phyloP scores from a whole-genome alignment of 2,329 filamentous ascomycete genomes.

The Alternaria sp. region DNA sequence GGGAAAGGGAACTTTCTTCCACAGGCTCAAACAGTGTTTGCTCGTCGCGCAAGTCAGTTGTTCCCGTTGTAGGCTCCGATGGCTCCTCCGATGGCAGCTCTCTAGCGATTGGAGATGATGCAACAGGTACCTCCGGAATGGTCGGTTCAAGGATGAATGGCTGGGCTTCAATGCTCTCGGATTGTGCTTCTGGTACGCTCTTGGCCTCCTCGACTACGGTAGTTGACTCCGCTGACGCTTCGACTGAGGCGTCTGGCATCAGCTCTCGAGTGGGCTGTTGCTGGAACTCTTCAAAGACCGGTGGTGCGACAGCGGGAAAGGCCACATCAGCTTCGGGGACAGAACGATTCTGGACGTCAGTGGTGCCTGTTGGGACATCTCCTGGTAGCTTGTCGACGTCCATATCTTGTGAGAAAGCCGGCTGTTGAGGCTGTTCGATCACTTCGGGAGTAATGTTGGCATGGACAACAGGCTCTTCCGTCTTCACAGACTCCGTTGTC shows the following conservation, averaged over 20 bases:
- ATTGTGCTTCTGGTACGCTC: background rate
- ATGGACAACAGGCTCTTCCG: background rate
- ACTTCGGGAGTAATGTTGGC: background rate
- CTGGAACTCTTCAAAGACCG: background rate
- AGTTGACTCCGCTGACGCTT: background rate
- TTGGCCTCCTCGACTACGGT: conserved; percentile 4
- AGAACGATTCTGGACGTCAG: background rate
- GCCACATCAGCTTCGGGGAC: background rate
- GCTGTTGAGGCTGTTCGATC: background rate
- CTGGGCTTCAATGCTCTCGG: background rate
- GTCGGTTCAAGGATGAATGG: background rate
- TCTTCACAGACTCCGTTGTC: background rate
- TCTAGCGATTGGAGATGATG: background rate
- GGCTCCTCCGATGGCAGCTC: background rate
- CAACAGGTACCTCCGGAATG: background rate
- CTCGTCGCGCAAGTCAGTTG: background rate
- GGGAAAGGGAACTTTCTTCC: conserved; percentile 15
- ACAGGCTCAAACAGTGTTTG: background rate
- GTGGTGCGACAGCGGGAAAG: background rate
- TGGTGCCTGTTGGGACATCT: background rate
- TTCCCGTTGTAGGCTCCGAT: background rate
- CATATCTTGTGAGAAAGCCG: background rate
- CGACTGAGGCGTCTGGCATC: background rate
- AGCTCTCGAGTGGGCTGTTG: background rate
- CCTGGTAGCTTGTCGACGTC: background rate